Conservation (phyloP, 805 yeast genomes). For the Myxozyma geophila region DNA sequence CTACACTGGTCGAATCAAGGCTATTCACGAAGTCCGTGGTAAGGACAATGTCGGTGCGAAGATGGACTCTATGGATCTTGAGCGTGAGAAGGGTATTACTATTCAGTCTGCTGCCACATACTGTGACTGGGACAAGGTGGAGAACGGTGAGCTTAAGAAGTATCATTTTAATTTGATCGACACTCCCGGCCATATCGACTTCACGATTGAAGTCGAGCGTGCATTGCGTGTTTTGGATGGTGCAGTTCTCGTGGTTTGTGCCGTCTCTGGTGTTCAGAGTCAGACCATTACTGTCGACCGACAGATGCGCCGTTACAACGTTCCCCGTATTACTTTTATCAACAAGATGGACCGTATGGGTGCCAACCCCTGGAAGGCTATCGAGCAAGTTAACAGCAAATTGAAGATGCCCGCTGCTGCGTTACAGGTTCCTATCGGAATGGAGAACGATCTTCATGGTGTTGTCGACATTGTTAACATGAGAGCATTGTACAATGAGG, state of each 20-base stretch:
- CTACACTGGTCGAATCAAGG: constrained; percentile 96
- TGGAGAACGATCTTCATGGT: constrained; percentile 83
- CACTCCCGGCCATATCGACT: constrained; percentile 98
- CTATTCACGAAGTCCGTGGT: constrained; percentile 91
- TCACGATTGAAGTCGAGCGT: constrained; percentile 97
- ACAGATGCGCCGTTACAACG: constrained; percentile 97
- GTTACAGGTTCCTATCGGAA: constrained; percentile 96
- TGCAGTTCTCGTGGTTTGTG: constrained; percentile 97
- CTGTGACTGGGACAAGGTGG: constrained; percentile 74
- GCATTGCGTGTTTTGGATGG: constrained; percentile 98
- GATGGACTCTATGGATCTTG: constrained; percentile 99
- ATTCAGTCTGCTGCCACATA: constrained; percentile 99
- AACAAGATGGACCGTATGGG: constrained; percentile 99
- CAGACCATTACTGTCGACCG: constrained; percentile 99
- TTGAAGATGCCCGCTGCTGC: constrained; percentile 96
- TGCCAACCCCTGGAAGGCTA: constrained; percentile 93
- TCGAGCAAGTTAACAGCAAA: constrained; percentile 86
- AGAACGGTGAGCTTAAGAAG: constrained; percentile 52
- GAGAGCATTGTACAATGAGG: constrained; percentile 86
- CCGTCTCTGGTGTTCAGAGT: constrained; percentile 97
- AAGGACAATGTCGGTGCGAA: constrained; percentile 98
- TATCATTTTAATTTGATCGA: constrained; percentile 95
- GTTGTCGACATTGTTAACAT: constrained; percentile 89
- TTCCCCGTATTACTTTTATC: constrained; percentile 93
- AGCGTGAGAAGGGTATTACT: constrained; percentile 97